A percentile compares a stretch with the other conserved stretches of the same genome.
phyloP scores from a whole-genome alignment of 2,329 filamentous ascomycete genomes.

The Aspergillus sp. region DNA sequence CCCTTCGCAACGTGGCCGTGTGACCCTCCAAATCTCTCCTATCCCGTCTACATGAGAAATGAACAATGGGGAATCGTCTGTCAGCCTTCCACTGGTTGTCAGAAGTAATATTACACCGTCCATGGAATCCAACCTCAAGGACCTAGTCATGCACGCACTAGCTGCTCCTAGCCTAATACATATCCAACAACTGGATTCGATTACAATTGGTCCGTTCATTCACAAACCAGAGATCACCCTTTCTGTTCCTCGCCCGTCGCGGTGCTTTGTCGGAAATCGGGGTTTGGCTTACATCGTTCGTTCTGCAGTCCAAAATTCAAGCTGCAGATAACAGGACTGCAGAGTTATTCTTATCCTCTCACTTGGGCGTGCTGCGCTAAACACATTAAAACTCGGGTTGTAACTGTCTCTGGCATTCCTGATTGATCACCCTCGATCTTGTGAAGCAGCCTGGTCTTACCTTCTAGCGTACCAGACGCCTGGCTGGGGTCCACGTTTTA shows the following conservation, averaged over 20 bases:
- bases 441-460: not conserved
- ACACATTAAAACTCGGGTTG: not conserved
- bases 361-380: not conserved
- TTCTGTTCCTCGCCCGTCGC: not conserved
- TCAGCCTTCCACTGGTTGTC: not conserved
- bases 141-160: slow-evolving; percentile 2
- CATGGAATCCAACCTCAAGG: not conserved
- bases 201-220: slow-evolving; percentile 1
- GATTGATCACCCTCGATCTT: not conserved
- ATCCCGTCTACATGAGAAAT: not conserved
- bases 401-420: not conserved
- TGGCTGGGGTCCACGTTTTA: not conserved
- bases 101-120: not conserved
- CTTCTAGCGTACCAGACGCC: not conserved
- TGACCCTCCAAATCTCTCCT: not conserved
- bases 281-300: not conserved
- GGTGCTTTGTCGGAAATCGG: not conserved
- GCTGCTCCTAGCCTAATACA: not conserved
- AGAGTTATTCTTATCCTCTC: slow-evolving; percentile 9
- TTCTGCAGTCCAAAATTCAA: not conserved
- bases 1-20: slow-evolving; percentile 8
- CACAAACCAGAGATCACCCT: slow-evolving; percentile 3
- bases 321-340: slow-evolving; percentile 2
- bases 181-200: slow-evolving; percentile 1
- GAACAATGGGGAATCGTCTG: not conserved